Base-by-base conservation (phyloP, 345 rosid species). In the Acer campestre region DNA sequence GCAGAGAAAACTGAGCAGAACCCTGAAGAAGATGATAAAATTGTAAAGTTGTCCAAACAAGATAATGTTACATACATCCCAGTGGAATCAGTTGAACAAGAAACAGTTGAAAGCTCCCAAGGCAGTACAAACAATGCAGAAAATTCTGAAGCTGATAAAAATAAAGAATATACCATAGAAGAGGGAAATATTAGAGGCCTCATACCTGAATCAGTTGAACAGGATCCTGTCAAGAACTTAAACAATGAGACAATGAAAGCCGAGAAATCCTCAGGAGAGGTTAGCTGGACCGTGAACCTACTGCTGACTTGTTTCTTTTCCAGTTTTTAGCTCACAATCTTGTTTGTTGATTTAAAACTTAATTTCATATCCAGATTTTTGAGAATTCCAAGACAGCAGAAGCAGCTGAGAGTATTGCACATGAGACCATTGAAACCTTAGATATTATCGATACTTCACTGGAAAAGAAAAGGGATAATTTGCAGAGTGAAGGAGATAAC, bases 201-300 rank as follows among this genome's bases (percentile, higher is more conserved):
- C 35, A 31, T 53, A 61, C 72, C 25, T 58, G 76, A 84, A 63
- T 25, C 59, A 29, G 49, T 63, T 40, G 72, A 62, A 44, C 68
- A 53, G 71, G 53, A 48, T 59, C 53, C 25, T 18, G 4, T 20
- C 46, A 68, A 81, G 40, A 65, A 77, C 44, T 56, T 65, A 25
- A 18, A 70, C 55, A 56, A 35, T 68, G 79, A 83, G 31, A 70
- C 61, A n/a, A 35, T 7, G 18, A 62, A 53, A 61, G 67, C 67
- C 46, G 74, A 73, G 18, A 31, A 35, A 35, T 76, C 74, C 4
- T 1, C 61, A 18, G 61, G 25, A 78, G 76, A 84, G 82, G 84
- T 81, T 38, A 75, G 81, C 66, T 13, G 7, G 51, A 68, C 14
- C 17, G 18, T 44, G 25, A 13, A 70, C 51, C 9, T 27, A 29